phyloP scores from a whole-genome alignment of 2,329 filamentous ascomycete genomes.

The Pyricularia sp. region DNA sequence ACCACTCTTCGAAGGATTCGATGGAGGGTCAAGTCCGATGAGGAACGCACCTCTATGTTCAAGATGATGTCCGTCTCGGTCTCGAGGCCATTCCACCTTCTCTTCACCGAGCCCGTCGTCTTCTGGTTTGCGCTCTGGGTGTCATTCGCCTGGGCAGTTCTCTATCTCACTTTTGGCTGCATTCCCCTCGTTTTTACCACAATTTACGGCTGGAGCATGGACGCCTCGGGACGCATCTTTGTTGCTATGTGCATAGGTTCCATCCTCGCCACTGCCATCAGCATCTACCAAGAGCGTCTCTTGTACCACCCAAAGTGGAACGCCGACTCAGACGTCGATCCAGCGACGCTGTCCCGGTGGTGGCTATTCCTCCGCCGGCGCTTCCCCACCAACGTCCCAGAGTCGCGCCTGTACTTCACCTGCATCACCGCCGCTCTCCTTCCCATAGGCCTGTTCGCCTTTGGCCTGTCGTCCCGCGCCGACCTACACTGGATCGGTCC shows the following conservation, averaged over 20 bases:
- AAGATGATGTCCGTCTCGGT: constrained; percentile 68
- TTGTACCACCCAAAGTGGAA: constrained; percentile 36
- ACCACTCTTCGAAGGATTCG: constrained; percentile 46
- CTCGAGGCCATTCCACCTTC: constrained; percentile 67
- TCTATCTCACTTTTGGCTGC: constrained; percentile 77
- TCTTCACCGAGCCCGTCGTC: constrained; percentile 68
- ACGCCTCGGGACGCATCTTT: constrained; percentile 65
- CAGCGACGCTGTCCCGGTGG: constrained; percentile 18
- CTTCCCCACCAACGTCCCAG: constrained; percentile 50
- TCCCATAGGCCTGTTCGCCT: constrained; percentile 71
- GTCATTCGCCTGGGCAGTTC: constrained; percentile 78
- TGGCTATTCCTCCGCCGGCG: constrained; percentile 35
- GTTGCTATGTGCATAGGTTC: constrained; percentile 60
- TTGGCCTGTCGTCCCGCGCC: constrained; percentile 56
- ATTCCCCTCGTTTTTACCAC: constrained; percentile 68
- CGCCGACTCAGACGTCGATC: constrained; percentile 12
- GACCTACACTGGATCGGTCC: constrained; percentile 62
- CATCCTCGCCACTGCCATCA: constrained; percentile 55
- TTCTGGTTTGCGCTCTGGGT: constrained; percentile 89
- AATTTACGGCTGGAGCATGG: constrained; percentile 57
- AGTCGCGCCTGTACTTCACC: constrained; percentile 73
- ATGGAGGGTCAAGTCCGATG: constrained; percentile 73
- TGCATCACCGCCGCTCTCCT: constrained; percentile 69
- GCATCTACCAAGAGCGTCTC: constrained; percentile 64
- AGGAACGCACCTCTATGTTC: constrained; percentile 58